Evolutionary conservation across 768 basidiomycete genomes (phyloP).

Genomic region (Russula olivacea): DNA sequence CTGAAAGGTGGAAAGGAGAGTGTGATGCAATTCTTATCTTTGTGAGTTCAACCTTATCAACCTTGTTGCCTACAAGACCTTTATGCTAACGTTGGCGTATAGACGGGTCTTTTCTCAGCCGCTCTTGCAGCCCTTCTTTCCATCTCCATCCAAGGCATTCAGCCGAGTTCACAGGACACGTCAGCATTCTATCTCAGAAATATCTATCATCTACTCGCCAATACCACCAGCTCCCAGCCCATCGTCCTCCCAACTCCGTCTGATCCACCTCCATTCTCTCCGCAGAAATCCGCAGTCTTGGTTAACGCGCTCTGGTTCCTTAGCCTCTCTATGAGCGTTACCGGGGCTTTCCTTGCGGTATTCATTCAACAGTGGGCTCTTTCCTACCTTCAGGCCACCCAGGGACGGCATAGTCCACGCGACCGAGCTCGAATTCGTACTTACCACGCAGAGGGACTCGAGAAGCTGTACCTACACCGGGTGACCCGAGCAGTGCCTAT

Average conservation of each 20-base stretch:
- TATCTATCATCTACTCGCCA: constrained; percentile 2
- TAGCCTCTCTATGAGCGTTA: constrained; percentile 36
- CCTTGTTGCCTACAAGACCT: background rate
- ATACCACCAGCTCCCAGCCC: background rate
- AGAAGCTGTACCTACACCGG: constrained; percentile 36
- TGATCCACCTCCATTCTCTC: constrained; percentile 14
- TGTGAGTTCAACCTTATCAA: background rate
- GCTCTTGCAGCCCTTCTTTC: constrained; percentile 17
- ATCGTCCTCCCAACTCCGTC: background rate
- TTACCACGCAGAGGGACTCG: constrained; percentile 35
- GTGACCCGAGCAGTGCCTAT: constrained; percentile 42
- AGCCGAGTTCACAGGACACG: constrained; percentile 2
- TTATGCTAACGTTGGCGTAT: background rate
- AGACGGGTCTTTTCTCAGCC: constrained; percentile 24
- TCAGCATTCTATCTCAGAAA: constrained; percentile 5
- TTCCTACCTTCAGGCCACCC: constrained; percentile 29
- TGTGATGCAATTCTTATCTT: constrained; percentile 19
- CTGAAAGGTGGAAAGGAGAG: constrained; percentile 20
- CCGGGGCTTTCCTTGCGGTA: constrained; percentile 40
- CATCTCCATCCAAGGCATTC: constrained; percentile 10
- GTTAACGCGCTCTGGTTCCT: constrained; percentile 41
- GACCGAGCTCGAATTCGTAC: constrained; percentile 41
- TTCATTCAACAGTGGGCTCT: constrained; percentile 47
- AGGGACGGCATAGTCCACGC: constrained; percentile 26
- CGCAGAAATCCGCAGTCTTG: constrained; percentile 33